Evolutionary conservation across 225 moss, liverwort and hornwort species (phyloP), one percentile per base, ranked within the genome.

Genomic region (Pleurozium schreberi): DNA sequence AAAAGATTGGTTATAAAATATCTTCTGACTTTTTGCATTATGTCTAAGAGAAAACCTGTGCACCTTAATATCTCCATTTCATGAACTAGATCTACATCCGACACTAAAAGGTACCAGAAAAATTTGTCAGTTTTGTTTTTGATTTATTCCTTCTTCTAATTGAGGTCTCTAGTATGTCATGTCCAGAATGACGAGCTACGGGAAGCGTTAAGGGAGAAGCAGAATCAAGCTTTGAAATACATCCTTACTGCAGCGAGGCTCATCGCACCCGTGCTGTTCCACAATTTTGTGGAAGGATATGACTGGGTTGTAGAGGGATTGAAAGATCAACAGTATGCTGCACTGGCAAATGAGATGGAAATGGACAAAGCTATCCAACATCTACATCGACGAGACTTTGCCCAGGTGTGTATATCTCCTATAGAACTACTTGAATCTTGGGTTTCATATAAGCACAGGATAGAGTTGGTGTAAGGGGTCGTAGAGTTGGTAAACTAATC

Each of bases 291-390:
- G 80, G 99, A 95, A 81, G 99, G 99, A 12, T 99, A 97, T 88
- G 95, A 99, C 49, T 95, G 92, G 95, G 83, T 97, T 92, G 93
- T 97, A 83, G 95, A 91, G 59, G 93, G 95, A 87, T 88, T 99
- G 80, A 99, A 97, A 93, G 97, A 99, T 59, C 96, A 99, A 86
- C 92, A 94, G 10, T 99, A 96, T 90, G 83, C 86, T 90, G 93
- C 90, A 71, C 68, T 95, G 53, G 95, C 97, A 52, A 96, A 94
- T 88, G 99, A 97, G 85, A 94, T 97, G 94, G 97, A 99, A 82
- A 97, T 99, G 96, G 96, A 94, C 81, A 97, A 95, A 92, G 97
- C 96, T 85, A 95, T 97, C 66, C 96, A 97, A 70, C 89, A 97
- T 93, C 93, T 97, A 65, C 95, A 93, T 55, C 93, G 89, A 73